A percentile compares a stretch with the other conserved stretches of the same genome.
Conservation (phyloP, 2,329 filamentous ascomycete genomes). For the Colletotrichum ledebouriae region DNA sequence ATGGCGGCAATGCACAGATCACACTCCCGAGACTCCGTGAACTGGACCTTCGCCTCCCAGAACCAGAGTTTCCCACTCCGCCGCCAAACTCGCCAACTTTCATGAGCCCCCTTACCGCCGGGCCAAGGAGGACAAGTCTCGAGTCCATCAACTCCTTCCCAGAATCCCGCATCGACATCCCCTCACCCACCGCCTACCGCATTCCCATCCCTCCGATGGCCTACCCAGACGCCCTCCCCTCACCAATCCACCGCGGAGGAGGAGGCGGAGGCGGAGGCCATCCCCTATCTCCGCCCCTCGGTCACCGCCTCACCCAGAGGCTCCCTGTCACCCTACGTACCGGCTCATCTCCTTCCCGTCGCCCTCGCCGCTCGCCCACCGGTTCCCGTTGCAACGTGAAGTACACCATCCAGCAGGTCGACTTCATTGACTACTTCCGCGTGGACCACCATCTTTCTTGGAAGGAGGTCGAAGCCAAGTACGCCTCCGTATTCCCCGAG, state of each 20-base stretch:
- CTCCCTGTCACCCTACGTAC: constrained; percentile 33
- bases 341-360: constrained; percentile 36
- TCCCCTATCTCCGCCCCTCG: constrained; percentile 27
- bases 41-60: constrained; percentile 39
- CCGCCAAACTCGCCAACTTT: constrained; percentile 27
- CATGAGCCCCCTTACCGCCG: constrained; percentile 28
- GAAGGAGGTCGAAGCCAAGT: constrained; percentile 44
- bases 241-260: constrained; percentile 27
- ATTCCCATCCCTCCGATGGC: constrained; percentile 39
- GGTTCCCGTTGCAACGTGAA: constrained; percentile 44
- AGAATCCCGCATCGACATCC: constrained; percentile 31
- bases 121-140: constrained; percentile 29
- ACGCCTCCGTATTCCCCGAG: constrained; percentile 41
- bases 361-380: constrained; percentile 38
- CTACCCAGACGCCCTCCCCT: constrained; percentile 40
- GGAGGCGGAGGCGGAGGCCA: not conserved
- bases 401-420: constrained; percentile 44
- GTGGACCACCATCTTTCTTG: constrained; percentile 43
- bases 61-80: constrained; percentile 30
- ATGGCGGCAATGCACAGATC: constrained; percentile 19
- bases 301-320: constrained; percentile 32
- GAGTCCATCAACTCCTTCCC: constrained; percentile 38
- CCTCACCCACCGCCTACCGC: constrained; percentile 36
- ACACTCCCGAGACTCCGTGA: constrained; percentile 42
- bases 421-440: constrained; percentile 44